A percentile compares a stretch with the other conserved stretches of the same genome.
These are phyloP conservation scores for Isoetes taiwanensis DNA, from an alignment of 75 land plant genomes.

Conservation along the genomic window DNA sequence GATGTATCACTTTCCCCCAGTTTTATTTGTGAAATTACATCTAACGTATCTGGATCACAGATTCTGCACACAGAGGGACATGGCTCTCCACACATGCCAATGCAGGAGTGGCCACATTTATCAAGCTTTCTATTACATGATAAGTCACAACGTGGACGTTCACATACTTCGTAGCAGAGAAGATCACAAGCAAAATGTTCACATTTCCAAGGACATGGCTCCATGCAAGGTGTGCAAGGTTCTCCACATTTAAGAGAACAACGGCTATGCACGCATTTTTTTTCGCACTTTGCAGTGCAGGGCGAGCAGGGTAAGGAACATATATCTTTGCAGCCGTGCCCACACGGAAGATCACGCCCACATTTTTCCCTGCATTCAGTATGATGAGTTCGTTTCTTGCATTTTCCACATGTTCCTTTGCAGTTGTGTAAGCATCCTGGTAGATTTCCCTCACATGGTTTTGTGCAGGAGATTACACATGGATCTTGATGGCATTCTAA, in stretches of 20 bases:
- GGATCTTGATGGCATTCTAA: conserved; percentile 13
- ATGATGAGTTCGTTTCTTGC: conserved; percentile 12
- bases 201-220: conserved; percentile 16
- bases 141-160: conserved; percentile 3
- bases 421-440: conserved; percentile 13
- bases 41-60: conserved; percentile 3
- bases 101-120: conserved; percentile 16
- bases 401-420: conserved; percentile 13
- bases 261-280: conserved; percentile 18
- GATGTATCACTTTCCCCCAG: conserved; percentile 9
- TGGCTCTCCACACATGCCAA: conserved; percentile 21
- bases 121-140: conserved; percentile 8
- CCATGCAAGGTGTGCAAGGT: conserved; percentile 17
- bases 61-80: conserved; percentile 13
- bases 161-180: conserved; percentile 15
- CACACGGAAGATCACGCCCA: conserved; percentile 12
- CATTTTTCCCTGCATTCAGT: conserved; percentile 10
- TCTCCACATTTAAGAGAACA: conserved; percentile 12
- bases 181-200: conserved; percentile 9
- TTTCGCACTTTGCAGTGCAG: conserved; percentile 11
- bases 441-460: conserved; percentile 11
- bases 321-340: conserved; percentile 11
- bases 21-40: conserved; percentile 9
- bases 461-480: not conserved
- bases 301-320: conserved; percentile 18